Evolutionary conservation across 352 stramenopile species (phyloP), one percentile per base, ranked within the genome.

Genomic region (Globisporangium cystogenes): DNA sequence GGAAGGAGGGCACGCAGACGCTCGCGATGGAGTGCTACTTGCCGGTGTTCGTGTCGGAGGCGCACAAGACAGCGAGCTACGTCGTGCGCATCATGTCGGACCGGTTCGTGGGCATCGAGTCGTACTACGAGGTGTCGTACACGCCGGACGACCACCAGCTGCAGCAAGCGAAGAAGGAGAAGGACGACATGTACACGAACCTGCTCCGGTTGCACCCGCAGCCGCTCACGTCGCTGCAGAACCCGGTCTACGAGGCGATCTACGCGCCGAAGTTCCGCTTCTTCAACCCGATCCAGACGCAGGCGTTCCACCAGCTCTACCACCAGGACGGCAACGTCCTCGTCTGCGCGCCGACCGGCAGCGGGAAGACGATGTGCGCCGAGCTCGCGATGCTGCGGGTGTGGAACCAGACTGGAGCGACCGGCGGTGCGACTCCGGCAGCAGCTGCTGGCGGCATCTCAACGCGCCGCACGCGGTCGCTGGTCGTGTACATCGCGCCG

Each of bases 401-500:
- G 67, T 91, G 96, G 71, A 95, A 90, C 40, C 66, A 82, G 46
- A 49, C n/a, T 3, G 39, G 33, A 39, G 33, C 14, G 6, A 39
- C 3, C 31, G 31, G 33, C 33, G 18, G 14, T 18, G 4, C 33
- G 14, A 8, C 29, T 1, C 29, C 12, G 29, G 29, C 33, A 18
- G 33, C 21, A 8, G 10, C 40, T 8, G 14, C 24, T 41, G 12
- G 12, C 12, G 18, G 18, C 14, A 7, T 2, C 1, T 18, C 33
- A 5, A 12, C 33, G 12, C 33, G 33, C 0, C 18, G 33, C 4
- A 18, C 26, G 7, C 62, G 62, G 18, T 76, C 73, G 10, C 41
- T 91, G 37, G 98, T 96, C 56, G 95, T 99, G 24, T 99, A 99
- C 67, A 97, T 99, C 45, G 97, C 96, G 15, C 96, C 97, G 10